These are phyloP conservation scores for Ophiognomonia clavigignenti-juglandacearum DNA, from an alignment of 2,329 filamentous ascomycete species.

Conservation along the genomic window DNA sequence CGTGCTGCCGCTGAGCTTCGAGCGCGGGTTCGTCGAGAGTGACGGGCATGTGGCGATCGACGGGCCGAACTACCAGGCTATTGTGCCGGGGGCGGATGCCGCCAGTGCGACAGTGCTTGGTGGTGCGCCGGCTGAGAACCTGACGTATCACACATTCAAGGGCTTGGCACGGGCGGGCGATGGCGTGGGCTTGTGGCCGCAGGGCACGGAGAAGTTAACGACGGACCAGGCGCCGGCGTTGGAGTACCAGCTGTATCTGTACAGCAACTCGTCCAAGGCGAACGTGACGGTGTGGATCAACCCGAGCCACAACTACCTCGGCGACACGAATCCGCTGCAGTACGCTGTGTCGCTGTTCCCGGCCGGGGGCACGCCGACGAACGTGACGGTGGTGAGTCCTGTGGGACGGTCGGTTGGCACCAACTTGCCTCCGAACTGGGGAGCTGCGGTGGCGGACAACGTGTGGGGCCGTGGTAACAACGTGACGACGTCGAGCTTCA, in stretches of 20 bases:
- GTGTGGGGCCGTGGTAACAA: constrained; percentile 41
- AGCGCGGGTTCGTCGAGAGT: constrained; percentile 56
- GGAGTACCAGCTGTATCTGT: constrained; percentile 58
- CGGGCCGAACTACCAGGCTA: constrained; percentile 44
- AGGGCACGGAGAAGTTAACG: constrained; percentile 43
- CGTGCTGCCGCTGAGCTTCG: constrained; percentile 45
- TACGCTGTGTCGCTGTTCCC: constrained; percentile 46
- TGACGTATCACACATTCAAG: constrained; percentile 48
- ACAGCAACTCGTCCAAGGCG: constrained; percentile 41
- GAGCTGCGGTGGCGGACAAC: constrained; percentile 36
- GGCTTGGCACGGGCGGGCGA: constrained; percentile 54
- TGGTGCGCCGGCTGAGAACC: constrained; percentile 14
- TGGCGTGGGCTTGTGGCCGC: constrained; percentile 53
- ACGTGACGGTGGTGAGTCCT: constrained; percentile 33
- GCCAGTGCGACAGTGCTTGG: constrained; percentile 16
- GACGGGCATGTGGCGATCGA: constrained; percentile 54
- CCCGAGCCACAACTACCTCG: constrained; percentile 48
- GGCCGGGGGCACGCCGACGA: constrained; percentile 22
- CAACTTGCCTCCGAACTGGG: constrained; percentile 38
- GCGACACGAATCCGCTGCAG: constrained; percentile 42
- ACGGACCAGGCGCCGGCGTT: constrained; percentile 47
- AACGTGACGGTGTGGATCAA: constrained; percentile 47
- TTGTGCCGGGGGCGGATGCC: constrained; percentile 27
- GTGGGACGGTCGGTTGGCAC: constrained; percentile 37
- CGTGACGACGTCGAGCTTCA: constrained; percentile 40